Evolutionary conservation across 2,329 filamentous ascomycete species (phyloP).

Genomic region (Colletotrichum euphorbiae): DNA sequence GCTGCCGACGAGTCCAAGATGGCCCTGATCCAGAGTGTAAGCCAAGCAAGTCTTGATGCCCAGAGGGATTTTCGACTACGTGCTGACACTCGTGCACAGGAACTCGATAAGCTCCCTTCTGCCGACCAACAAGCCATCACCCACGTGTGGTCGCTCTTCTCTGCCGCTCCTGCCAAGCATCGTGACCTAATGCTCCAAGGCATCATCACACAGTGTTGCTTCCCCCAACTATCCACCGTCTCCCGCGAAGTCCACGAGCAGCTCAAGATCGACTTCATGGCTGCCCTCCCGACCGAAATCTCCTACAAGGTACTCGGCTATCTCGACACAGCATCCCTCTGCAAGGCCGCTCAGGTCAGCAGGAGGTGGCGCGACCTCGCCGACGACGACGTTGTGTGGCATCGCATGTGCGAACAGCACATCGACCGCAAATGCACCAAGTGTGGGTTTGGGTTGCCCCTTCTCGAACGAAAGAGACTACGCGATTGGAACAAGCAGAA

Average conservation of each 20-base stretch:
- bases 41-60: slow-evolving; percentile 46
- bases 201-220: slow-evolving; percentile 96
- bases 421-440: slow-evolving; percentile 94
- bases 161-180: slow-evolving; percentile 92
- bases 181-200: slow-evolving; percentile 96
- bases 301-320: slow-evolving; percentile 94
- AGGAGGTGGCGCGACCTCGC: slow-evolving; percentile 87
- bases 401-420: slow-evolving; percentile 91
- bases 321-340: slow-evolving; percentile 92
- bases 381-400: slow-evolving; percentile 98
- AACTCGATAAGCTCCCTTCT: slow-evolving; percentile 83
- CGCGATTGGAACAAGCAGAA: slow-evolving; percentile 89
- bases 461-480: slow-evolving; percentile 88
- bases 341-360: slow-evolving; percentile 95
- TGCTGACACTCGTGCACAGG: slow-evolving; percentile 60
- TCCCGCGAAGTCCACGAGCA: slow-evolving; percentile 92
- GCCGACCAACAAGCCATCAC: slow-evolving; percentile 95
- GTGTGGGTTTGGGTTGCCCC: slow-evolving; percentile 93
- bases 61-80: slow-evolving; percentile 14
- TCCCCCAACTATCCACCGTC: slow-evolving; percentile 94
- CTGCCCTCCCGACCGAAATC: slow-evolving; percentile 88
- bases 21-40: slow-evolving; percentile 89
- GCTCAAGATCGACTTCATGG: slow-evolving; percentile 96
- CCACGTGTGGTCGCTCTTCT: slow-evolving; percentile 98
- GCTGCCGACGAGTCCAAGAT: slow-evolving; percentile 96